Conservation (phyloP, 148 eudicot genomes). For the Persicaria tinctoria region DNA sequence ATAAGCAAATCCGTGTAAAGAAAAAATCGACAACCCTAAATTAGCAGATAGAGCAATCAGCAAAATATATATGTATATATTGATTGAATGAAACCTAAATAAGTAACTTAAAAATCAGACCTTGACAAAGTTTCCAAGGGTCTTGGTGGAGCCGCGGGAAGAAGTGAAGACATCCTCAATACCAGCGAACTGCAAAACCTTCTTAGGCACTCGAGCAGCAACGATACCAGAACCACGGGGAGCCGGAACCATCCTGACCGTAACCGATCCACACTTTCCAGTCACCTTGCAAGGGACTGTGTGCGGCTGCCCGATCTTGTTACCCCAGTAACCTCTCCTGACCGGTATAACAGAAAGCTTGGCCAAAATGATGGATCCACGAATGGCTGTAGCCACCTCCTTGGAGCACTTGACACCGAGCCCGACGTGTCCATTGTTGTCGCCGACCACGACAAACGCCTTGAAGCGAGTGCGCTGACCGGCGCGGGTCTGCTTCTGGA, state of each 20-base stretch:
- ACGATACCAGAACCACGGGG: slow-evolving; percentile 82
- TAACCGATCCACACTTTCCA: slow-evolving; percentile 77
- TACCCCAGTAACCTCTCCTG: slow-evolving; percentile 82
- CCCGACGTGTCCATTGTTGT: slow-evolving; percentile 63
- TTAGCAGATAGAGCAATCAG: too few species aligned
- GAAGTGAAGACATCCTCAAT: slow-evolving; percentile 80
- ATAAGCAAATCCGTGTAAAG: too few species aligned
- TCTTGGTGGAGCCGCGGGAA: slow-evolving; percentile 77
- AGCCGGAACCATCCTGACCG: slow-evolving; percentile 66
- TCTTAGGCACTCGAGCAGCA: slow-evolving; percentile 77
- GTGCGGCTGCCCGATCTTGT: slow-evolving; percentile 78
- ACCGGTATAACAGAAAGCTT: slow-evolving; percentile 70
- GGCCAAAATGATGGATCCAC: slow-evolving; percentile 67
- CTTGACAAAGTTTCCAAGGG: slow-evolving; percentile 84
- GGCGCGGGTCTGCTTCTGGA: slow-evolving; percentile 82
- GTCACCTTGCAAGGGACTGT: slow-evolving; percentile 81
- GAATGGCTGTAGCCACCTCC: slow-evolving; percentile 75
- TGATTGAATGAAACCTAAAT: too few species aligned
- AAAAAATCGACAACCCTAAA: too few species aligned
- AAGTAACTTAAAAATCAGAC: slow-evolving; percentile 16
- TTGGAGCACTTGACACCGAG: slow-evolving; percentile 73
- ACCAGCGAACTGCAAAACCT: slow-evolving; percentile 84
- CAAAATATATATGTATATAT: too few species aligned
- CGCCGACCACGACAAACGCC: slow-evolving; percentile 80
- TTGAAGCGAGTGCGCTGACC: slow-evolving; percentile 78